phyloP scores from a whole-genome alignment of 148 eudicot species.

The Fagopyrum esculentum region DNA sequence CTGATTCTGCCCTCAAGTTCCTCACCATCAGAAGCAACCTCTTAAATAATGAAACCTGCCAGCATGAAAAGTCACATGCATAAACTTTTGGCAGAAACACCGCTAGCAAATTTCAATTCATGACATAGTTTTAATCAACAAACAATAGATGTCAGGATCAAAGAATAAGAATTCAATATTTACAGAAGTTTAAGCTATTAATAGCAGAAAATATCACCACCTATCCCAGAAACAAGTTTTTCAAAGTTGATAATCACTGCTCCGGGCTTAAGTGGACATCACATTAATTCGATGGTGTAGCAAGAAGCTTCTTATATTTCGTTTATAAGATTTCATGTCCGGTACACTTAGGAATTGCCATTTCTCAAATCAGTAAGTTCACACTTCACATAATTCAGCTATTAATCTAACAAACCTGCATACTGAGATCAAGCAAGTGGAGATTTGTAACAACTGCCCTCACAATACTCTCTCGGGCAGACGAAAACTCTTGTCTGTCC shows the following conservation, averaged over 20 bases:
- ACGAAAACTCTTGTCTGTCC: slow-evolving; percentile 96
- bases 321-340: neutral
- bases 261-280: neutral
- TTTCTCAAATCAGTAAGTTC: neutral
- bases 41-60: slow-evolving; percentile 83
- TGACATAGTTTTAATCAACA: neutral
- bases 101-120: neutral
- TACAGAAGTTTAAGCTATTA: neutral
- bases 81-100: slow-evolving; percentile 5
- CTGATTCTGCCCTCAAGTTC: slow-evolving; percentile 97
- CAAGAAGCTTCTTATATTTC: neutral
- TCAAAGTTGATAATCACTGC: neutral
- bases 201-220: neutral
- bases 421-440: slow-evolving; percentile 91
- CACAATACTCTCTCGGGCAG: slow-evolving; percentile 93
- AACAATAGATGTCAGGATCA: neutral
- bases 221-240: neutral
- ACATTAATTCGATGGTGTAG: neutral
- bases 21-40: slow-evolving; percentile 94
- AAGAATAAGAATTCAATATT: neutral
- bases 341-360: neutral
- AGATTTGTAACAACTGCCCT: slow-evolving; percentile 93
- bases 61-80: slow-evolving; percentile 16
- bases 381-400: neutral
- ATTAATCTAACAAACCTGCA: slow-evolving; percentile 57